Evolutionary conservation across 345 rosid genomes (phyloP).

Genomic region (Corchorus capsularis): DNA sequence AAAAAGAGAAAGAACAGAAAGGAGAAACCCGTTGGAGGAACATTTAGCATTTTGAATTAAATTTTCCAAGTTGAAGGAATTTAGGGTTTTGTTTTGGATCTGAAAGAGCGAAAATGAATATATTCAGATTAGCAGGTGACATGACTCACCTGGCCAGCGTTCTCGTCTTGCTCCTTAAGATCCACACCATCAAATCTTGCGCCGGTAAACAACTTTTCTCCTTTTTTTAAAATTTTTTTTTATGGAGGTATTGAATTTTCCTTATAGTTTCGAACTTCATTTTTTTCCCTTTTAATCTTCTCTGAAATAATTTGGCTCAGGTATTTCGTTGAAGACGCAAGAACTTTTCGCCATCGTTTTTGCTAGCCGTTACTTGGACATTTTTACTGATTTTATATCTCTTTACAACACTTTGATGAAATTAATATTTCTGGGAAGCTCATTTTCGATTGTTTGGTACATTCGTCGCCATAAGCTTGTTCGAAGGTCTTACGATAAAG

Average conservation of each 20-base stretch:
- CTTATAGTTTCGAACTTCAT: not conserved
- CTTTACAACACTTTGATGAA: conserved; percentile 78
- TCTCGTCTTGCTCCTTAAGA: conserved; percentile 89
- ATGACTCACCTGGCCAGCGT: conserved; percentile 87
- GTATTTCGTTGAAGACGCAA: conserved; percentile 87
- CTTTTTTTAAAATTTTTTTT: not conserved
- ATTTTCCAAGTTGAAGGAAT: too few species aligned
- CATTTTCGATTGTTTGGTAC: conserved; percentile 84
- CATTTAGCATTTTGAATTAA: not conserved
- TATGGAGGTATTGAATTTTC: not conserved
- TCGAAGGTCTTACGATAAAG: conserved; percentile 70
- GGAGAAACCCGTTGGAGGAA: not conserved
- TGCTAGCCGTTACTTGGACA: conserved; percentile 74
- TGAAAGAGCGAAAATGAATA: conserved; percentile 53
- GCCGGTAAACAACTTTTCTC: conserved; percentile 41
- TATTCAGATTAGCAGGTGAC: conserved; percentile 87
- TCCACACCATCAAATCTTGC: conserved; percentile 89
- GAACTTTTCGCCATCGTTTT: conserved; percentile 81
- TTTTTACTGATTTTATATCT: conserved; percentile 66
- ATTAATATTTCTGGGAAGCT: conserved; percentile 78
- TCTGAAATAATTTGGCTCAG: conserved; percentile 34
- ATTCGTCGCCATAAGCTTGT: conserved; percentile 73
- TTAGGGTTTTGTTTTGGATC: conserved; percentile 2
- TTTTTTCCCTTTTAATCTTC: not conserved
- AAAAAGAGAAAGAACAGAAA: not conserved